Conservation (phyloP, 331 rosid genomes). For the Pyrus hybrid region DNA sequence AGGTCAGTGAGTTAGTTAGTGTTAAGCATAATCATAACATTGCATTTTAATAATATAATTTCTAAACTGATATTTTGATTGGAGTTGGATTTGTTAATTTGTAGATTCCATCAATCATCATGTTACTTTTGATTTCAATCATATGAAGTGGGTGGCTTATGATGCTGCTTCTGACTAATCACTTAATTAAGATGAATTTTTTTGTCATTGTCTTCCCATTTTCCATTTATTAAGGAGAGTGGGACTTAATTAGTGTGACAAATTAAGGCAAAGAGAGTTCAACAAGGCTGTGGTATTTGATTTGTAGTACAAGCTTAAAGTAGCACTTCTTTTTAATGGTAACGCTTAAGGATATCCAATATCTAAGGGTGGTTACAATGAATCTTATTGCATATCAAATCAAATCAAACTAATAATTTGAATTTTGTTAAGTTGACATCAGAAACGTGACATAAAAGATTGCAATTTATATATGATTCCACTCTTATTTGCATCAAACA, state of each 20-base stretch:
- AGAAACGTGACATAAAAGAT: too few relatives aligned
- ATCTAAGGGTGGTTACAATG: background rate
- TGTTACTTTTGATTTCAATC: constrained; percentile 38
- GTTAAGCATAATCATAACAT: constrained; percentile 30
- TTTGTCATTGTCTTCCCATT: background rate
- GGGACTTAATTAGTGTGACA: too few relatives aligned
- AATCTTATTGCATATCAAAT: background rate
- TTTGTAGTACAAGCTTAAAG: background rate
- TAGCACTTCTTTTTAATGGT: constrained; percentile 3
- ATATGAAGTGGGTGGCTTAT: constrained; percentile 32
- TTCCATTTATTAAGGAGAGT: background rate
- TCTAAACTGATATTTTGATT: constrained; percentile 9
- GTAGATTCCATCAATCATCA: constrained; percentile 35
- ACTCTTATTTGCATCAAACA: too few relatives aligned
- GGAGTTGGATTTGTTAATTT: constrained; percentile 28
- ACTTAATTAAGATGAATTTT: constrained; percentile 15
- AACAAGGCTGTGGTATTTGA: background rate
- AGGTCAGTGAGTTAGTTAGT: constrained; percentile 22
- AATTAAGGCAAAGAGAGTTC: too few relatives aligned
- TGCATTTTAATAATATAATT: constrained; percentile 5
- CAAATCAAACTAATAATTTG: background rate
- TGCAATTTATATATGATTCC: too few relatives aligned
- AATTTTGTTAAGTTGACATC: too few relatives aligned
- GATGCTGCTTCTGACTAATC: constrained; percentile 30
- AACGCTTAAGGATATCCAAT: background rate